Conservation (phyloP, 2,329 filamentous ascomycete genomes). For the Xenoacremonium recifei region DNA sequence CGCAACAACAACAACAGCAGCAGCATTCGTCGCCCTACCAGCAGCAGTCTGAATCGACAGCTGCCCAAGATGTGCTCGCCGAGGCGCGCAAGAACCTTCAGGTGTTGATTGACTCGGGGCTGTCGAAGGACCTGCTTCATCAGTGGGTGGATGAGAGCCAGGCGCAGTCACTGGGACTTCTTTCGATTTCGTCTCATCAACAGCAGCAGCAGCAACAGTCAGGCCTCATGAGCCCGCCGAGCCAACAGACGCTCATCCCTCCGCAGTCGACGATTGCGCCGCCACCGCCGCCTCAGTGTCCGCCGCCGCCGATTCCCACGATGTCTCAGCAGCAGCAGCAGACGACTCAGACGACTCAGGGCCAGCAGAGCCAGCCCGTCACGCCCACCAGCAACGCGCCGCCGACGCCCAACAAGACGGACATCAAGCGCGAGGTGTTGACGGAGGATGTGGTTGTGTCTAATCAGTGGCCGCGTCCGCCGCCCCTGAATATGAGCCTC, state of each 20-base stretch:
- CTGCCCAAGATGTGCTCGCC: constrained; percentile 42
- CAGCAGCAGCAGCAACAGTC: constrained; percentile 15
- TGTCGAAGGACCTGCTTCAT: constrained; percentile 42
- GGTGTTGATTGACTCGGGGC: constrained; percentile 43
- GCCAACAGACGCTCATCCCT: constrained; percentile 13
- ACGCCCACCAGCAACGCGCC: constrained; percentile 19
- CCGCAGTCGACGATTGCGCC: constrained; percentile 23
- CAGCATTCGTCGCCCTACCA: constrained; percentile 18
- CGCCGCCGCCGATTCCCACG: constrained; percentile 28
- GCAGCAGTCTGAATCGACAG: constrained; percentile 31
- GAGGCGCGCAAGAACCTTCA: constrained; percentile 46
- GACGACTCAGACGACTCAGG: too few species aligned
- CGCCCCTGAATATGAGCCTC: constrained; percentile 21
- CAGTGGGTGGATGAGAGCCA: constrained; percentile 40
- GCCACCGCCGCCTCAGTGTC: constrained; percentile 31
- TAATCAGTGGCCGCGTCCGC: too few species aligned
- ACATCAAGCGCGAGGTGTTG: constrained; percentile 30
- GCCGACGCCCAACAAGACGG: constrained; percentile 20
- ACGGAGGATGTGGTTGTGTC: constrained; percentile 30
- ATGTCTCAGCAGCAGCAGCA: too few species aligned
- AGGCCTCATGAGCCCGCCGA: constrained; percentile 11
- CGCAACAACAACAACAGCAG: constrained; percentile 20
- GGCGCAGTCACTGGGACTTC: constrained; percentile 16
- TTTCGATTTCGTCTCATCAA: constrained; percentile 5
- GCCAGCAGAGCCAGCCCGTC: too few species aligned